Evolutionary conservation across 345 rosid species (phyloP).

Genomic region (Populus davidiana): DNA sequence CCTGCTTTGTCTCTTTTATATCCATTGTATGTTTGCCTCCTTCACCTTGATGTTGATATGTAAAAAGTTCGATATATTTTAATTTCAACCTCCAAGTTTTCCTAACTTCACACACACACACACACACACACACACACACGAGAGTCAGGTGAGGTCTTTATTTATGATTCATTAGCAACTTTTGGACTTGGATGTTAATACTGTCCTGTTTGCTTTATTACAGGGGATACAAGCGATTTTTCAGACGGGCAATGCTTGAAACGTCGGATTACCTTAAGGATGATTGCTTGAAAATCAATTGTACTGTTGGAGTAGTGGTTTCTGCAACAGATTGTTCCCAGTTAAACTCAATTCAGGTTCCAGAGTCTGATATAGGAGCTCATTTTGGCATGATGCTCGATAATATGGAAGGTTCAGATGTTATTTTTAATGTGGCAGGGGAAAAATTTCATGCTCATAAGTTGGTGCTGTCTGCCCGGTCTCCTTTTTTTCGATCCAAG

Average conservation of each 20-base stretch:
- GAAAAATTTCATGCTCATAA: constrained; percentile 60
- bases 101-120: not conserved
- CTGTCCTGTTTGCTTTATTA: constrained; percentile 11
- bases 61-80: not conserved
- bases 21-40: not conserved
- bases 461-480: constrained; percentile 66
- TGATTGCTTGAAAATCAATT: constrained; percentile 63
- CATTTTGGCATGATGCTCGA: constrained; percentile 60
- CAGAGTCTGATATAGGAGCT: constrained; percentile 58
- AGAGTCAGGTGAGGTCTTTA: not conserved
- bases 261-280: constrained; percentile 62
- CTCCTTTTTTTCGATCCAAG: constrained; percentile 45
- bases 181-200: not conserved
- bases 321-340: constrained; percentile 46
- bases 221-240: constrained; percentile 83
- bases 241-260: constrained; percentile 57
- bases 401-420: constrained; percentile 54
- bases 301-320: constrained; percentile 69
- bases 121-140: not conserved
- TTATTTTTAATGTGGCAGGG: constrained; percentile 54
- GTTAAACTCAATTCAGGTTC: constrained; percentile 49
- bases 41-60: not conserved
- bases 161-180: not conserved
- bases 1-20: not conserved
- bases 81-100: not conserved